Evolutionary conservation across 2,329 filamentous ascomycete genomes (phyloP).

Genomic region (Thielaviopsis musarum): DNA sequence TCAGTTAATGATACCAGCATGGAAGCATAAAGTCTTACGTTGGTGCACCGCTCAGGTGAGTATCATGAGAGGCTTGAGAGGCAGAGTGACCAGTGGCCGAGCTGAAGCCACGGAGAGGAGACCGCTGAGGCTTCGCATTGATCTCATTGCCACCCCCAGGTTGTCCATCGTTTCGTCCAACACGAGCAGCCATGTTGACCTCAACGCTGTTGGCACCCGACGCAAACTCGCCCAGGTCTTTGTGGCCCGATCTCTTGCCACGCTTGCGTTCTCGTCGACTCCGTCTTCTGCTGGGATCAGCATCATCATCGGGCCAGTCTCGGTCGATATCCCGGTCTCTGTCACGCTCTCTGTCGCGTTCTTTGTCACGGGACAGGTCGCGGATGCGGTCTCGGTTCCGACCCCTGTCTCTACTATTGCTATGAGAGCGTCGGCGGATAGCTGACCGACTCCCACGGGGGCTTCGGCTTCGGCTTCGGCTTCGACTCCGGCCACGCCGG

Average conservation of each 20-base stretch:
- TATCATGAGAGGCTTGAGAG: neutral
- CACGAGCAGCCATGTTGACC: constrained; percentile 31
- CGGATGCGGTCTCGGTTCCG: constrained; percentile 16
- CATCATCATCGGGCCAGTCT: constrained; percentile 14
- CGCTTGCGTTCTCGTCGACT: constrained; percentile 7
- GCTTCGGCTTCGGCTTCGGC: constrained; percentile 4
- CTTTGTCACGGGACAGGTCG: constrained; percentile 18
- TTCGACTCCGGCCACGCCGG: neutral
- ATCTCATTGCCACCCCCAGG: neutral
- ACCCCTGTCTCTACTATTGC: constrained; percentile 2
- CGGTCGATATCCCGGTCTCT: constrained; percentile 18
- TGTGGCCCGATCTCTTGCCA: neutral
- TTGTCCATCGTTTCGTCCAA: constrained; percentile 20
- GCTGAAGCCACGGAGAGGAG: constrained; percentile 21
- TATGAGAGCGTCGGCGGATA: constrained; percentile 2
- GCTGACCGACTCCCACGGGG: neutral
- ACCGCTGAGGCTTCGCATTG: constrained; percentile 20
- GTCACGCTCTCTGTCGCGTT: constrained; percentile 23
- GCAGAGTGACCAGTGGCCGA: neutral
- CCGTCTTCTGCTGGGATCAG: constrained; percentile 13
- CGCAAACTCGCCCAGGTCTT: constrained; percentile 13
- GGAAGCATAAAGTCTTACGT: neutral
- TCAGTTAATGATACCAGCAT: neutral
- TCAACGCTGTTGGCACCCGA: constrained; percentile 34
- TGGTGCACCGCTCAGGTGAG: neutral